Conservation (phyloP, 2,329 filamentous ascomycete species). For the Phialophora expanda region DNA sequence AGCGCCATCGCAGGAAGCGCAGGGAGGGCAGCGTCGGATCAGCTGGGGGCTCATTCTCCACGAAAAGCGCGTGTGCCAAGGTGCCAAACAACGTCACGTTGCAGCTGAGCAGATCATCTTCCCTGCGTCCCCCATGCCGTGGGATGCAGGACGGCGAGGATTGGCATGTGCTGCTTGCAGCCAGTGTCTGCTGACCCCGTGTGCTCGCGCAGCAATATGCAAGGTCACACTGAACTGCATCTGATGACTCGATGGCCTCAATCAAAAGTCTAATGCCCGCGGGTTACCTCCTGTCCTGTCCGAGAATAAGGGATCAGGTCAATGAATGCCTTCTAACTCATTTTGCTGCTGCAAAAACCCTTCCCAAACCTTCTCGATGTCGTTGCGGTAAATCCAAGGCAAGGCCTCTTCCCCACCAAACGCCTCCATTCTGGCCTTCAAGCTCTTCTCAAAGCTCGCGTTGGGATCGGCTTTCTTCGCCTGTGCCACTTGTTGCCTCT, state of each 20-base stretch:
- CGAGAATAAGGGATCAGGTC: not conserved
- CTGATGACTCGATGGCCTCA: not conserved
- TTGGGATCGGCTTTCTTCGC: constrained; percentile 36
- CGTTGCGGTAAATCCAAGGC: constrained; percentile 51
- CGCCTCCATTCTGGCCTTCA: constrained; percentile 42
- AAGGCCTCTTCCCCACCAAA: constrained; percentile 45
- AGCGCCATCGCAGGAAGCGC: not conserved
- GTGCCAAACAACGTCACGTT: not conserved
- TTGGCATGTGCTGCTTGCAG: not conserved
- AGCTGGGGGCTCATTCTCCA: not conserved
- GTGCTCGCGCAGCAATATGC: not conserved
- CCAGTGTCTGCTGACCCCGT: not conserved
- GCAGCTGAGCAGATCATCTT: not conserved
- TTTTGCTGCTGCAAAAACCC: not conserved
- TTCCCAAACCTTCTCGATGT: constrained; percentile 49
- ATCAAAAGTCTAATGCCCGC: not conserved
- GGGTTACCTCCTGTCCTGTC: not conserved
- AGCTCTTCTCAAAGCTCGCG: constrained; percentile 41
- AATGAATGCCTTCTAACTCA: not conserved
- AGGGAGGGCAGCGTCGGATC: not conserved
- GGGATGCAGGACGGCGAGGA: not conserved
- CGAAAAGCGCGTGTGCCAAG: not conserved
- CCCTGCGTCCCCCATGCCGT: too few species aligned
- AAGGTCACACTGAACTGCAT: not conserved
- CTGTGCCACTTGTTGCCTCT: constrained; percentile 32